These are phyloP conservation scores for Fusarium sp. DNA, from an alignment of 2,329 filamentous ascomycete species.

Conservation along the genomic window DNA sequence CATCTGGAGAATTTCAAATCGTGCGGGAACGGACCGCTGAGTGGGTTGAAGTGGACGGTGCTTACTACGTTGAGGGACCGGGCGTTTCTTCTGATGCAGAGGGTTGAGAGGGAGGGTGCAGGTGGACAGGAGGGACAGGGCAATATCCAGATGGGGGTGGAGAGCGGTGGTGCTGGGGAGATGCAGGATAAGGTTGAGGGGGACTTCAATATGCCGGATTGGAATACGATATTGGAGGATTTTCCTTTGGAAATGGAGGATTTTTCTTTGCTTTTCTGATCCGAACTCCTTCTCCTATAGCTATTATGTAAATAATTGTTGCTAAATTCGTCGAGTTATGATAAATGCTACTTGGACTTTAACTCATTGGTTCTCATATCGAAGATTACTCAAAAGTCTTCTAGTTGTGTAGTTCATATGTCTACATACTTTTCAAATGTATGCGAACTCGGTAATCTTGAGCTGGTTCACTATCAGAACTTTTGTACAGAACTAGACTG, in stretches of 20 bases:
- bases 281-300: no score
- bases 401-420: no score
- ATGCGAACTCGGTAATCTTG: no score
- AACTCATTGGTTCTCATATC: no score
- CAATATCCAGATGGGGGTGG: not conserved
- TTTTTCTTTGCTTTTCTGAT: slow-evolving; percentile 37
- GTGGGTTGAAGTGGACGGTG: slow-evolving; percentile 50
- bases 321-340: no score
- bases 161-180: not conserved
- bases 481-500: no score
- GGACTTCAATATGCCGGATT: slow-evolving; percentile 43
- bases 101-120: not conserved
- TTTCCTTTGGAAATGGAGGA: slow-evolving; percentile 47
- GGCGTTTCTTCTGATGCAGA: slow-evolving; percentile 44
- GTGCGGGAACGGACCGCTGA: not conserved
- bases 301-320: no score
- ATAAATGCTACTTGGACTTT: no score
- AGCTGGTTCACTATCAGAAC: no score
- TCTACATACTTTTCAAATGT: no score
- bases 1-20: slow-evolving; percentile 24
- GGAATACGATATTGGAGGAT: slow-evolving; percentile 49
- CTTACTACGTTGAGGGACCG: slow-evolving; percentile 50
- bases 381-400: no score
- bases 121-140: not conserved
- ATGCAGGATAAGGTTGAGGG: slow-evolving; percentile 9